Evolutionary conservation across 1,139 yeast genomes (phyloP).

Genomic region (Geotrichum reessii): DNA sequence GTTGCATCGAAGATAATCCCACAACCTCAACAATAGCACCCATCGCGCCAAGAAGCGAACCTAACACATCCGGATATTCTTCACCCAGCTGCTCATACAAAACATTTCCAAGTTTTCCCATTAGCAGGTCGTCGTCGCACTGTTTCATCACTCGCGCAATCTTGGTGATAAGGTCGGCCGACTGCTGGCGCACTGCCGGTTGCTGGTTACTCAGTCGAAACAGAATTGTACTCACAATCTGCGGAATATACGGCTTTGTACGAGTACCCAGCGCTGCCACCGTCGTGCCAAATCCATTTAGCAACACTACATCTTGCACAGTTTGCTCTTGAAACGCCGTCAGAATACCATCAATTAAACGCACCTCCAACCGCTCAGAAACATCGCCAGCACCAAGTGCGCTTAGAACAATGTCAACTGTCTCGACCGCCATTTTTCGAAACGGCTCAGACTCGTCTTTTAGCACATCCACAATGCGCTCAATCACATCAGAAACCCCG

Average conservation of each 20-base stretch:
- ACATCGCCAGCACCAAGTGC: constrained; percentile 48
- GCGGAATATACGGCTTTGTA: constrained; percentile 66
- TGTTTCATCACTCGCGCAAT: constrained; percentile 62
- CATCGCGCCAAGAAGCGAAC: constrained; percentile 73
- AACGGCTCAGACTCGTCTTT: constrained; percentile 82
- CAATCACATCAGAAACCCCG: constrained; percentile 60
- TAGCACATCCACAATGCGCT: constrained; percentile 50
- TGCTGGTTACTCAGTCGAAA: constrained; percentile 69
- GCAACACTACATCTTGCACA: constrained; percentile 43
- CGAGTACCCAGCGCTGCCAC: constrained; percentile 64
- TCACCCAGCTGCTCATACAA: constrained; percentile 92
- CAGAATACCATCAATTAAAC: constrained; percentile 75
- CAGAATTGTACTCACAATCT: constrained; percentile 66
- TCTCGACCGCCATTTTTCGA: constrained; percentile 71
- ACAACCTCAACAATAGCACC: constrained; percentile 44
- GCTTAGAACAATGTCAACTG: constrained; percentile 49
- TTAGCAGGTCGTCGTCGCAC: constrained; percentile 60
- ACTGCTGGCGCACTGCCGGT: constrained; percentile 74
- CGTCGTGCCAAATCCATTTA: constrained; percentile 62
- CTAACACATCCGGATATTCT: constrained; percentile 89
- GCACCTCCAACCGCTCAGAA: constrained; percentile 54
- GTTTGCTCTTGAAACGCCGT: constrained; percentile 80
- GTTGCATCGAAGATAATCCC: constrained; percentile 55
- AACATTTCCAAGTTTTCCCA: constrained; percentile 66
- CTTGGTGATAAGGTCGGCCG: constrained; percentile 69